Evolutionary conservation across 768 basidiomycete genomes (phyloP).

Genomic region (Amanita thiersii): DNA sequence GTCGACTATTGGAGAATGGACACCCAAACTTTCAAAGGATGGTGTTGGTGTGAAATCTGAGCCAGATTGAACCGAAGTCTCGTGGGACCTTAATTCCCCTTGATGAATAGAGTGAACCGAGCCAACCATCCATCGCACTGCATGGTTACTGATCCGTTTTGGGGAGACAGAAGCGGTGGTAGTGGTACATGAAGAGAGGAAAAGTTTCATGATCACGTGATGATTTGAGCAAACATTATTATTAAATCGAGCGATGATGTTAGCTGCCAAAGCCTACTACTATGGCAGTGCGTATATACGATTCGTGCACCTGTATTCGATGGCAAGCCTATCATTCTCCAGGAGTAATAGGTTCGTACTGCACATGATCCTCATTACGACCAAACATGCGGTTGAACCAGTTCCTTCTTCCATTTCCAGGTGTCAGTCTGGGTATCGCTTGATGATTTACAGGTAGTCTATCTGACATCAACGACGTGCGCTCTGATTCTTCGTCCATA

Average conservation of each 20-base stretch:
- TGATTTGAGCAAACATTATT: neutral
- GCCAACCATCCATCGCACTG: too few relatives aligned
- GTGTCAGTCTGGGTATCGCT: slow-evolving; percentile 20
- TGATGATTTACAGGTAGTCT: slow-evolving; percentile 27
- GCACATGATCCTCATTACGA: slow-evolving; percentile 18
- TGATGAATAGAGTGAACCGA: too few relatives aligned
- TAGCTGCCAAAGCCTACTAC: too few relatives aligned
- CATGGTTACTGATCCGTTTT: too few relatives aligned
- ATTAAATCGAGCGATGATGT: too few relatives aligned
- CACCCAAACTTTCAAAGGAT: slow-evolving; percentile 48
- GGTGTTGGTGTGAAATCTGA: too few relatives aligned
- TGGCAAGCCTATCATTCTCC: slow-evolving; percentile 10
- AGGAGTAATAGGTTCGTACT: slow-evolving; percentile 20
- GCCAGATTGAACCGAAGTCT: too few relatives aligned
- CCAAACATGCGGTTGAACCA: slow-evolving; percentile 48
- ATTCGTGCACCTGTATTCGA: neutral
- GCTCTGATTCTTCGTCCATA: slow-evolving; percentile 53
- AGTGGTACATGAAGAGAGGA: neutral
- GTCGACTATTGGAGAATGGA: slow-evolving; percentile 38
- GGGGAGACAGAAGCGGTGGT: too few relatives aligned
- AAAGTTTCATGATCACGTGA: neutral
- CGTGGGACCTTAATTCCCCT: too few relatives aligned
- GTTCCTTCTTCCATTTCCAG: slow-evolving; percentile 18
- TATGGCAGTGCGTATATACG: neutral
- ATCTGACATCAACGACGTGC: slow-evolving; percentile 29